Evolutionary conservation across 1,284 basidiomycete species (phyloP), one percentile per base, ranked within the genome.

Genomic region (Malassezia brasiliensis): DNA sequence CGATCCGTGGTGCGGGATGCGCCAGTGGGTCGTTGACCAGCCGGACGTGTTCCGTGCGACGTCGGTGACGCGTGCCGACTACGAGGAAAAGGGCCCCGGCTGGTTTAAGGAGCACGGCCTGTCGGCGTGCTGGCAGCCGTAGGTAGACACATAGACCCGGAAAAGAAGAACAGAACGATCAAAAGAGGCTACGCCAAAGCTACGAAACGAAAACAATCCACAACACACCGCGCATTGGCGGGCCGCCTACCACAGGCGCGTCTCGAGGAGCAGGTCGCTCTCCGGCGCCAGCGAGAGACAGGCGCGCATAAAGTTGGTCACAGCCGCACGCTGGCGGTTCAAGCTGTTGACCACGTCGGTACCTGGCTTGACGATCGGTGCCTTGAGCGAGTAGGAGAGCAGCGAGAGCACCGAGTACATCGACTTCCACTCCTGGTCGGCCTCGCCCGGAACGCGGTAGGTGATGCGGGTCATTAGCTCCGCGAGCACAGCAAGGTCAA

Each of bases 301-400:
- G 34, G 70, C 75, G 34, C 88, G 88, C 74, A 93, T 79, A 83
- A 91, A 91, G 59, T 83, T 81, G 78, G 96, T 93, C 62, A 96
- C 83, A 19, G 88, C 93, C 61, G 90, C 88, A 72, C 90, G 84
- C 81, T 98, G 93, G 76, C 91, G 83, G 78, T 85, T 86, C 66
- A 96, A 82, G 69, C 85, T 87, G 83, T 98, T 98, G 78, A 96
- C 86, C 64, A 96, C 90, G 69, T 90, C 88, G 42, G 85, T 86
- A 61, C 81, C 91, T 62, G 90, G 90, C 82, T 96, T 96, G 79
- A 94, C 90, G 66, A 96, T 82, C 28, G 93, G 90, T 0, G 93
- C 91, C 82, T 96, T 93, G 78, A 93, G 85, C 49, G 60, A 65
- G 67, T 73, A 74, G 31, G 62, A 64, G 12, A 74, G 63, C 11